phyloP scores from a whole-genome alignment of 345 rosid genomes.

The Angophora floribunda region DNA sequence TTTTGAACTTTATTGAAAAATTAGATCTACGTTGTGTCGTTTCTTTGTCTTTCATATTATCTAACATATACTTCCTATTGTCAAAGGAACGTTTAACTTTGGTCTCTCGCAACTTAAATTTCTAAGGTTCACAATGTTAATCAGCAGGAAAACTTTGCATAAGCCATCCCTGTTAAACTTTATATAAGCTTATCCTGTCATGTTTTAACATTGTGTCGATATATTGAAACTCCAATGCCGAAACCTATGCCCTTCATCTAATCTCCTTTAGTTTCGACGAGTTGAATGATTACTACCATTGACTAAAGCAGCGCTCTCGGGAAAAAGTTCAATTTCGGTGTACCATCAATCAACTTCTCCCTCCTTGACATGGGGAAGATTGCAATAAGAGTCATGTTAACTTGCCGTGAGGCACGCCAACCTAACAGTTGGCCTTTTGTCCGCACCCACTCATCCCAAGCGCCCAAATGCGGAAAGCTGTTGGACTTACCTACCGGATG shows the following conservation, averaged over 20 bases:
- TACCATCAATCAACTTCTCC: background rate
- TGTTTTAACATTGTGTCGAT: background rate
- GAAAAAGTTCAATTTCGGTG: background rate
- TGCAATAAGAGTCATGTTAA: background rate
- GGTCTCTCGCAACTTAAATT: no score
- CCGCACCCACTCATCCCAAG: no score
- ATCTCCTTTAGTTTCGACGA: background rate
- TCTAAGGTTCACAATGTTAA: no score
- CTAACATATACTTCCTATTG: no score
- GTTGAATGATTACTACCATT: background rate
- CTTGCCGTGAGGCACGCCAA: no score
- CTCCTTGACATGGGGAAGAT: background rate
- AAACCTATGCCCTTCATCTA: no score
- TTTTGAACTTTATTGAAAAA: background rate
- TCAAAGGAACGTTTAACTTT: no score
- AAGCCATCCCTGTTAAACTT: background rate
- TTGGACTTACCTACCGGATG: no score
- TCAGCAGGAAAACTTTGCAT: background rate
- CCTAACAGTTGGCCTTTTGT: no score
- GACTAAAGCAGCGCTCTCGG: background rate
- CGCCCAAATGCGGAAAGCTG: no score
- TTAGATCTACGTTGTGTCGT: no score
- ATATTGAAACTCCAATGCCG: background rate
- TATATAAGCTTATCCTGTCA: background rate
- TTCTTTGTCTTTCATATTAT: background rate